Conservation (phyloP, 2,329 filamentous ascomycete genomes). For the Malbranchea zuffiana region DNA sequence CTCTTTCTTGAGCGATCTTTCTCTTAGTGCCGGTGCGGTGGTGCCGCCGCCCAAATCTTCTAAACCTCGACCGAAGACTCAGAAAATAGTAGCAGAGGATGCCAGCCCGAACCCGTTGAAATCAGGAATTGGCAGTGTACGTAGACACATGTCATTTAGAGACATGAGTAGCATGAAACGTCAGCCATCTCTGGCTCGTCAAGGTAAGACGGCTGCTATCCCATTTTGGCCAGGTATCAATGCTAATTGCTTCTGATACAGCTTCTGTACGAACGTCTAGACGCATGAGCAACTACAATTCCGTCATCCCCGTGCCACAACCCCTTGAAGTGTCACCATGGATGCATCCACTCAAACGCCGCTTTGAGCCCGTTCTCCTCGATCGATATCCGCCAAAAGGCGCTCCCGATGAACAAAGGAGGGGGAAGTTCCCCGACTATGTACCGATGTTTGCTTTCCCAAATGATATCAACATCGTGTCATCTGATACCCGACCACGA, state of each 20-base stretch:
- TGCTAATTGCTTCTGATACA: conserved; percentile 21
- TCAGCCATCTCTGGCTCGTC: conserved; percentile 63
- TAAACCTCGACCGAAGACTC: conserved; percentile 67
- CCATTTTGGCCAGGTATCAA: conserved; percentile 6
- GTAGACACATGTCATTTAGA: conserved; percentile 80
- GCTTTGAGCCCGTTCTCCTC: conserved; percentile 90
- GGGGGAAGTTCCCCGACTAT: conserved; percentile 88
- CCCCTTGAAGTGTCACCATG: conserved; percentile 79
- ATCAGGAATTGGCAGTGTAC: conserved; percentile 68
- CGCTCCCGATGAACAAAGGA: conserved; percentile 67
- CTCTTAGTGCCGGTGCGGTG: conserved; percentile 74
- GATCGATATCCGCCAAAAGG: conserved; percentile 84
- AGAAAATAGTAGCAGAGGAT: conserved; percentile 71
- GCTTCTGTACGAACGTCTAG: conserved; percentile 69
- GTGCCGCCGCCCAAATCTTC: conserved; percentile 49
- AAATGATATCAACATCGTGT: conserved; percentile 94
- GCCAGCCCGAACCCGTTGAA: conserved; percentile 39
- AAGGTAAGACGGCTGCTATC: conserved; percentile 46
- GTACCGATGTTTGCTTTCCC: conserved; percentile 99
- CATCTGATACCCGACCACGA: conserved; percentile 80
- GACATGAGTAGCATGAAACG: conserved; percentile 94
- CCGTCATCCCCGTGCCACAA: conserved; percentile 87
- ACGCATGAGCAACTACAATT: conserved; percentile 93
- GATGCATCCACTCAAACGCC: conserved; percentile 89
- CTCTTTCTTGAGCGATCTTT: conserved; percentile 82